Evolutionary conservation across 306 rosid species (phyloP).

Genomic region (Cucurbita moschata): DNA sequence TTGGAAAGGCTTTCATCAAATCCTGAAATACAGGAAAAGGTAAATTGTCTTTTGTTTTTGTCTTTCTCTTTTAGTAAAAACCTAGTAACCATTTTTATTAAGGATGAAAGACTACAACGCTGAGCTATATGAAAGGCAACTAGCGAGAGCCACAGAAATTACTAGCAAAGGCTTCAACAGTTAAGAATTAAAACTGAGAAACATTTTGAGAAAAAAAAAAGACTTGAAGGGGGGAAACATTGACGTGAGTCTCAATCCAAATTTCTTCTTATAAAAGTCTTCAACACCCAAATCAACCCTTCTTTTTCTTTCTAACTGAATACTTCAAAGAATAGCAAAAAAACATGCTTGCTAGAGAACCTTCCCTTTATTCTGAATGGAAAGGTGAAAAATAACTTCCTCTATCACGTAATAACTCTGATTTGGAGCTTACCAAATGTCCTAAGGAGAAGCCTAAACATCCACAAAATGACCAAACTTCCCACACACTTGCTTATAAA

Average conservation of each 20-base stretch:
- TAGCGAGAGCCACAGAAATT: not conserved
- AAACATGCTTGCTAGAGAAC: not conserved
- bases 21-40: conserved; percentile 61
- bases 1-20: conserved; percentile 46
- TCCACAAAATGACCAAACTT: not conserved
- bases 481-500: not conserved
- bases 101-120: not conserved
- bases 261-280: not conserved
- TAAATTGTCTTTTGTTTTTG: conserved; percentile 10
- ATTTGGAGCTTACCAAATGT: not conserved
- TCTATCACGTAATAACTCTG: not conserved
- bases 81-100: not conserved
- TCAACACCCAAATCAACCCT: not conserved
- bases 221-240: not conserved
- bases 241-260: not conserved
- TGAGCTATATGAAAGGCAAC: not conserved
- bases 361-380: not conserved
- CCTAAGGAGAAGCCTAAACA: not conserved
- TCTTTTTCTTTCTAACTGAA: not conserved
- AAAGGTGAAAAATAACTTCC: not conserved
- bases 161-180: not conserved
- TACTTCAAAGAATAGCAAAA: not conserved
- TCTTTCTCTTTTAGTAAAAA: not conserved
- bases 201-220: not conserved
- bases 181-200: not conserved